Base-by-base conservation (phyloP, 306 rosid species). In the Trifolium dubium region DNA sequence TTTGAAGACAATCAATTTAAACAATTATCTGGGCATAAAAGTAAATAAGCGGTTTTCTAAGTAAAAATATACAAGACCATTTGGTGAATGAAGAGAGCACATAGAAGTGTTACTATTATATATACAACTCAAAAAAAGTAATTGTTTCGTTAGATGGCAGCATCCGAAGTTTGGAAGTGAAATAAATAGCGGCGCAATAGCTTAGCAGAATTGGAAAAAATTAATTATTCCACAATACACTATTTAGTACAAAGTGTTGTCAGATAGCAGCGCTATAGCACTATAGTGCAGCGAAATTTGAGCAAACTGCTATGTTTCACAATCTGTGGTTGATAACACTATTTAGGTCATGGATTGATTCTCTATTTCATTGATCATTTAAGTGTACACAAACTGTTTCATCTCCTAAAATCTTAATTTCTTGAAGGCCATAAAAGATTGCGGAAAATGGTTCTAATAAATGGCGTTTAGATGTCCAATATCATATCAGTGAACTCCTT, bases 341-440 rank as follows among this genome's bases (percentile, higher is more conserved):
- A 11, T 9, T 64, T 54, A 44, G 37, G 47, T 32, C 14, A 73
- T 14, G 60, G 40, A 49, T 56, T 50, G 9, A 47, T 46, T 18
- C 60, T 18, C 35, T 72, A 46, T 44, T 65, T 72, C 55, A 44
- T 65, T 72, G 28, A 58, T 51, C 17, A 55, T 47, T 47, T 47
- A 47, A 47, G 18, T 4, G 53, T 47, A n/a, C n/a, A n/a, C n/a
- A n/a, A 47, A 47, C 17, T 47, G 23, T 43, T 35, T 8, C 8
- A 23, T 23, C 9, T 67, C 62, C 61, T 4, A 46, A 40, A 37
- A 60, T 53, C 41, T 53, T 51, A 2, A 47, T 47, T 47, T 41
- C 46, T 9, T 41, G 13, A 41, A 41, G 46, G 46, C 46, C 13
- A 41, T 41, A 41, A 41, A 41, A 41, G 13, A 41, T 41, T 41